Evolutionary conservation across 2,329 filamentous ascomycete species (phyloP).

Genomic region (Talaromyces sp.): DNA sequence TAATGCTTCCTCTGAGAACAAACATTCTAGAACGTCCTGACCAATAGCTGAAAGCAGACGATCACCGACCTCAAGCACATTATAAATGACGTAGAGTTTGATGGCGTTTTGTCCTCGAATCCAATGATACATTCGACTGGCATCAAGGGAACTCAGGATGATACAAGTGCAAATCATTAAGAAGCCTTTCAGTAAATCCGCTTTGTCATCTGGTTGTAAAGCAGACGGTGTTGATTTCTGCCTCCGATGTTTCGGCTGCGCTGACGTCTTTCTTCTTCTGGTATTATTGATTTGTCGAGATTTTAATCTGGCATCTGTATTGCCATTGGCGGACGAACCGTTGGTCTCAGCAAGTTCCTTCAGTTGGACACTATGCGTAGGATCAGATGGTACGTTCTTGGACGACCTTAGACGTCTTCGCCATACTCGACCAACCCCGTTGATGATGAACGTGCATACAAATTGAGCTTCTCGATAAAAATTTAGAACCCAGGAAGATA

Average conservation of each 20-base stretch:
- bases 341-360: background rate
- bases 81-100: slow-evolving; percentile 98
- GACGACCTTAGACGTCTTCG: slow-evolving; percentile 35
- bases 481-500: slow-evolving; percentile 73
- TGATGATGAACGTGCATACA: slow-evolving; percentile 72
- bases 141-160: slow-evolving; percentile 85
- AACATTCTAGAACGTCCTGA: slow-evolving; percentile 92
- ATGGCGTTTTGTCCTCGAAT: slow-evolving; percentile 95
- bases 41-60: slow-evolving; percentile 85
- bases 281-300: slow-evolving; percentile 22
- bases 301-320: slow-evolving; percentile 20
- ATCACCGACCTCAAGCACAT: slow-evolving; percentile 87
- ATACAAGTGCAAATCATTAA: slow-evolving; percentile 83
- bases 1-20: slow-evolving; percentile 89
- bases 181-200: slow-evolving; percentile 85
- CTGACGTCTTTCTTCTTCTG: slow-evolving; percentile 29
- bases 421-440: slow-evolving; percentile 78
- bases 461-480: slow-evolving; percentile 68
- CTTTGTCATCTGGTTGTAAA: slow-evolving; percentile 85
- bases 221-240: slow-evolving; percentile 82
- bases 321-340: slow-evolving; percentile 22
- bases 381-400: background rate
- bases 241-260: slow-evolving; percentile 60
- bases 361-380: background rate
- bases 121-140: slow-evolving; percentile 96